These are phyloP conservation scores for Xanthoconium separans DNA, from an alignment of 1,284 basidiomycete genomes.

Conservation along the genomic window DNA sequence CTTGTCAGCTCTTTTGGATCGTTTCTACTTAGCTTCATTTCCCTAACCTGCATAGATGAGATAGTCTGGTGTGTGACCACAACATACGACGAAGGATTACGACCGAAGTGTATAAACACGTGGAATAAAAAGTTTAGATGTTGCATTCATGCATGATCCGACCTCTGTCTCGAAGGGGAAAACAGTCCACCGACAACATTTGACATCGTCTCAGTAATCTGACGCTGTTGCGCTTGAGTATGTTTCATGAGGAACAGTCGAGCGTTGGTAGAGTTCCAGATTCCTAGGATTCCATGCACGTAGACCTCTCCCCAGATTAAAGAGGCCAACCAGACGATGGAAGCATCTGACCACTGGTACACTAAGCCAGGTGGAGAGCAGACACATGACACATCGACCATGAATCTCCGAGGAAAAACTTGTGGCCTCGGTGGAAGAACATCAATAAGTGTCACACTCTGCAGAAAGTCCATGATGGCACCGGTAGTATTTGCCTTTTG, in stretches of 20 bases:
- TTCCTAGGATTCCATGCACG: slow-evolving; percentile 80
- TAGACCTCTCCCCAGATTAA: slow-evolving; percentile 93
- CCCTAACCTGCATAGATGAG: no score
- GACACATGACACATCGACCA: slow-evolving; percentile 44
- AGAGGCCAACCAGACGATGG: slow-evolving; percentile 85
- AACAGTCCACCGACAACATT: slow-evolving; percentile 62
- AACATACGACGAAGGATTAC: no score
- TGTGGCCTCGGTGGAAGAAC: slow-evolving; percentile 72
- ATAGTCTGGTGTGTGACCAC: no score
- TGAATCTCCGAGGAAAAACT: slow-evolving; percentile 68
- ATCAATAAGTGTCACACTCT: slow-evolving; percentile 59
- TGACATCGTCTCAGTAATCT: slow-evolving; percentile 72
- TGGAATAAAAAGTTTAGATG: background rate
- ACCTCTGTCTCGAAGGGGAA: slow-evolving; percentile 29
- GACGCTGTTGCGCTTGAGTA: slow-evolving; percentile 63
- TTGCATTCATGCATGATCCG: slow-evolving; percentile 26
- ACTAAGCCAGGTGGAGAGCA: background rate
- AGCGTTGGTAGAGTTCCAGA: slow-evolving; percentile 87
- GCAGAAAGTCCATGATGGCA: slow-evolving; percentile 69
- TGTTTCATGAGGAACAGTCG: slow-evolving; percentile 89
- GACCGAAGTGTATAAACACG: background rate
- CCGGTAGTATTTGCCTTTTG: slow-evolving; percentile 63
- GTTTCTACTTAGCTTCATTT: no score
- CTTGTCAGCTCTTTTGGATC: no score
- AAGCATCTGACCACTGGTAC: slow-evolving; percentile 83